These are phyloP conservation scores for Globisporangium camurandrum DNA, from an alignment of 352 stramenopile genomes.

Conservation along the genomic window DNA sequence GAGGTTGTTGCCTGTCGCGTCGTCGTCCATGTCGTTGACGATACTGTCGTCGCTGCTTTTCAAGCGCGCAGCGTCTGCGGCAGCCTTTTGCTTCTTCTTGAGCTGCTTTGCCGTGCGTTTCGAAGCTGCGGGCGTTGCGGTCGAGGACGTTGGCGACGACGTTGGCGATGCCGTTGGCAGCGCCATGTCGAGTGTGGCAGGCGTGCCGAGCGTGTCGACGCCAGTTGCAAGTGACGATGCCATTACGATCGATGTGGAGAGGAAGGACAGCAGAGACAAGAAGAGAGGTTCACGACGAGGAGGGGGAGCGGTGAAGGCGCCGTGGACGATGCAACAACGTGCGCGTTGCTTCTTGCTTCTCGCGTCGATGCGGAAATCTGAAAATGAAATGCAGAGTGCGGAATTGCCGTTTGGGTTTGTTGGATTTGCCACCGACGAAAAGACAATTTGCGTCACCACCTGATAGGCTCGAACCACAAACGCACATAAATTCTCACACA, in stretches of 20 bases:
- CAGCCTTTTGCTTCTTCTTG: conserved; percentile 13
- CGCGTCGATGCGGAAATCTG: too few species aligned
- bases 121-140: conserved; percentile 1
- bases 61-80: background rate
- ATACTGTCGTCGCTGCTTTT: conserved; percentile 13
- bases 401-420: conserved; percentile 13
- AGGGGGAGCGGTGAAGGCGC: background rate
- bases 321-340: background rate
- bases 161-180: background rate
- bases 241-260: background rate
- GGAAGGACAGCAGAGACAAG: background rate
- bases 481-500: background rate
- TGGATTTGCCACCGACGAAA: conserved; percentile 1
- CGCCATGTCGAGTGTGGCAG: conserved; percentile 4
- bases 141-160: too few species aligned
- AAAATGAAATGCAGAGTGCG: conserved; percentile 10
- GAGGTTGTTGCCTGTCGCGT: conserved; percentile 24
- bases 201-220: background rate
- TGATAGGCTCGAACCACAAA: background rate
- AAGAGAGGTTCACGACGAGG: too few species aligned
- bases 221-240: background rate
- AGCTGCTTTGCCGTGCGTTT: conserved; percentile 27
- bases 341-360: background rate
- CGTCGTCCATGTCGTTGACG: conserved; percentile 29
- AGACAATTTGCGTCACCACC: background rate